Conservation (phyloP, 2,329 filamentous ascomycete species). For the Stachybotrys echinatus region DNA sequence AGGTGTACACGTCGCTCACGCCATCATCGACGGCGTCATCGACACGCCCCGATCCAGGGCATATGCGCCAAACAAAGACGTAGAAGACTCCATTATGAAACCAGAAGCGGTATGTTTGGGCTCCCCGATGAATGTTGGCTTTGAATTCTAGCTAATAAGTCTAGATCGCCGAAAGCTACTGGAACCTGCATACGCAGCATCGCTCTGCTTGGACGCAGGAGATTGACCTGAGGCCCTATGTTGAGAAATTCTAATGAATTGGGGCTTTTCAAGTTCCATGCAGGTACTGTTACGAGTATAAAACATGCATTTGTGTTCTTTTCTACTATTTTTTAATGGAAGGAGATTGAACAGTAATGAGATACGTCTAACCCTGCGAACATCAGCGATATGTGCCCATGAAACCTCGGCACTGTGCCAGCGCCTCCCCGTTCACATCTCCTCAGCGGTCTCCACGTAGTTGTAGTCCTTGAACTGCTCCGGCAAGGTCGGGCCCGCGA, state of each 20-base stretch:
- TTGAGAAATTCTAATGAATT: slow-evolving; percentile 82
- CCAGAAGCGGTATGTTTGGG: slow-evolving; percentile 61
- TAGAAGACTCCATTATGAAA: slow-evolving; percentile 59
- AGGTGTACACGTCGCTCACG: slow-evolving; percentile 74
- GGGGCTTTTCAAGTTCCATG: no score
- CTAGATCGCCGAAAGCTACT: slow-evolving; percentile 82
- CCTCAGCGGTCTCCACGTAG: background rate
- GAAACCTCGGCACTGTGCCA: no score
- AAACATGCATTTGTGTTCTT: no score
- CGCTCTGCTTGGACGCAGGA: slow-evolving; percentile 76
- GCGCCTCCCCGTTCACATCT: no score
- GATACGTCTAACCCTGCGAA: no score
- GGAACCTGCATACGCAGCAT: slow-evolving; percentile 77
- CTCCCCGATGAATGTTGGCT: rapidly evolving
- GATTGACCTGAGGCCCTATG: slow-evolving; percentile 71
- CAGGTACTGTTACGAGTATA: no score
- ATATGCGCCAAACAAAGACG: slow-evolving; percentile 35
- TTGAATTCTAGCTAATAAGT: slow-evolving; percentile 4
- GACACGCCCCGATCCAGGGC: slow-evolving; percentile 69
- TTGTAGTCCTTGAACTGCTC: background rate
- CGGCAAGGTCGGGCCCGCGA: slow-evolving; percentile 4
- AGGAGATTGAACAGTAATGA: no score
- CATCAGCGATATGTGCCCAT: no score
- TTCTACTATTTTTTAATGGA: no score
- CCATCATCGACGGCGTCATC: slow-evolving; percentile 80